These are phyloP conservation scores for Umbelopsis sp. DNA, from an alignment of 371 early-diverging fungal genomes.

Conservation along the genomic window DNA sequence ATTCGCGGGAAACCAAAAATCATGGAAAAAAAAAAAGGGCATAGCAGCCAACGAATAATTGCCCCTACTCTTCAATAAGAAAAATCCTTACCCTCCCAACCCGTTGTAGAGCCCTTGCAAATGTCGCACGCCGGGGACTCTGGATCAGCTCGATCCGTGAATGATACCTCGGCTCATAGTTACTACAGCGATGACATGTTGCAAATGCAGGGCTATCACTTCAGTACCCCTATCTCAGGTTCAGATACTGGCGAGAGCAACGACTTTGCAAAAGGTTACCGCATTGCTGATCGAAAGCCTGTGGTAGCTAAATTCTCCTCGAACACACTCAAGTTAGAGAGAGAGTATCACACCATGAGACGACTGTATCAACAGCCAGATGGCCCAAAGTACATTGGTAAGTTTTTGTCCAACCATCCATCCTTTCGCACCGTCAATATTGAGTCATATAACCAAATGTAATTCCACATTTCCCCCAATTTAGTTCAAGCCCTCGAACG, in stretches of 20 bases:
- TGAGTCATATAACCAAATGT: neutral
- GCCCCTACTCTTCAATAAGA: no score
- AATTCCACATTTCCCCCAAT: neutral
- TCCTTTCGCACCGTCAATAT: neutral
- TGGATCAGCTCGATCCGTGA: conserved; percentile 39
- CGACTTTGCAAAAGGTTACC: conserved; percentile 44
- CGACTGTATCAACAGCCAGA: conserved; percentile 37
- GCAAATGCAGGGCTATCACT: conserved; percentile 50
- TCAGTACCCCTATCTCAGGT: conserved; percentile 38
- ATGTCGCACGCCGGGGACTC: conserved; percentile 26
- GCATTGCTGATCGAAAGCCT: conserved; percentile 31
- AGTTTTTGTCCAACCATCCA: conserved; percentile 18
- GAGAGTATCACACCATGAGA: conserved; percentile 47
- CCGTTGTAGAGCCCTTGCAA: no score
- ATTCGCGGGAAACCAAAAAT: neutral
- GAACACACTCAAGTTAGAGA: conserved; percentile 39
- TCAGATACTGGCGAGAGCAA: conserved; percentile 45
- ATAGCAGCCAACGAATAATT: neutral
- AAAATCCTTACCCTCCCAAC: neutral
- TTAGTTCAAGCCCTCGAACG: conserved; percentile 46
- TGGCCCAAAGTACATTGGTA: conserved; percentile 35
- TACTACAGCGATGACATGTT: conserved; percentile 26
- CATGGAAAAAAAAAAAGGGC: neutral
- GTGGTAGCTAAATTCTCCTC: conserved; percentile 47
- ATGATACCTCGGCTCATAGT: conserved; percentile 34